Evolutionary conservation across 306 rosid species (phyloP).

Genomic region (Acmispon strigosus): DNA sequence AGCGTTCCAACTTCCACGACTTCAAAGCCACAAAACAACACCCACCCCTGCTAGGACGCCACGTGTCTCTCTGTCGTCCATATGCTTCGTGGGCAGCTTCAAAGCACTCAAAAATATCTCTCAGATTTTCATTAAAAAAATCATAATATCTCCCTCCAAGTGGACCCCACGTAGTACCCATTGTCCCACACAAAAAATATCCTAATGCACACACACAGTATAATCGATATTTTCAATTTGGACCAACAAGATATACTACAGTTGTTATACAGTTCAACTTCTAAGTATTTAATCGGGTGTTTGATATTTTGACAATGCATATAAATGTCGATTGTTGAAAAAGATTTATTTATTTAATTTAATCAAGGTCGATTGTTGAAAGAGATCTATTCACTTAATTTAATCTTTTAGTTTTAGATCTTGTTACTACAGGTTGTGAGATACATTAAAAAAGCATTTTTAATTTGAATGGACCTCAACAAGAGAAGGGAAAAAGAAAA

Average conservation of each 20-base stretch:
- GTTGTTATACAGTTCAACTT: too few relatives aligned
- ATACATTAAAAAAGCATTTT: too few relatives aligned
- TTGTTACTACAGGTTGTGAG: too few relatives aligned
- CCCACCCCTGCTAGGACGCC: background rate
- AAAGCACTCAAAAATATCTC: slow-evolving; percentile 46
- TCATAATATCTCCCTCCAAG: slow-evolving; percentile 10
- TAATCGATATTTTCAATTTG: too few relatives aligned
- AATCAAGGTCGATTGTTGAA: too few relatives aligned
- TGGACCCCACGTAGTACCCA: slow-evolving; percentile 9
- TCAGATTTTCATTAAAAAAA: slow-evolving; percentile 7
- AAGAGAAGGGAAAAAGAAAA: background rate
- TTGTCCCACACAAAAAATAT: slow-evolving; percentile 32
- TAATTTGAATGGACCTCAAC: background rate
- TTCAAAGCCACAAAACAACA: slow-evolving; percentile 33
- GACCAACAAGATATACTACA: too few relatives aligned
- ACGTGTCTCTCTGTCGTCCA: slow-evolving; percentile 34
- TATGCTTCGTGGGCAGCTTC: slow-evolving; percentile 1
- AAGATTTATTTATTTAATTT: too few relatives aligned
- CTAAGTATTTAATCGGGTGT: too few relatives aligned
- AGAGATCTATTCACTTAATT: too few relatives aligned
- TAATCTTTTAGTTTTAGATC: too few relatives aligned
- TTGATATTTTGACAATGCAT: too few relatives aligned
- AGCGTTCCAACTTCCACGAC: slow-evolving; percentile 17
- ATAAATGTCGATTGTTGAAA: too few relatives aligned
- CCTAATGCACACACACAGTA: background rate